Evolutionary conservation across 805 yeast genomes (phyloP).

Genomic region (Metschnikowia baotianmanensis): DNA sequence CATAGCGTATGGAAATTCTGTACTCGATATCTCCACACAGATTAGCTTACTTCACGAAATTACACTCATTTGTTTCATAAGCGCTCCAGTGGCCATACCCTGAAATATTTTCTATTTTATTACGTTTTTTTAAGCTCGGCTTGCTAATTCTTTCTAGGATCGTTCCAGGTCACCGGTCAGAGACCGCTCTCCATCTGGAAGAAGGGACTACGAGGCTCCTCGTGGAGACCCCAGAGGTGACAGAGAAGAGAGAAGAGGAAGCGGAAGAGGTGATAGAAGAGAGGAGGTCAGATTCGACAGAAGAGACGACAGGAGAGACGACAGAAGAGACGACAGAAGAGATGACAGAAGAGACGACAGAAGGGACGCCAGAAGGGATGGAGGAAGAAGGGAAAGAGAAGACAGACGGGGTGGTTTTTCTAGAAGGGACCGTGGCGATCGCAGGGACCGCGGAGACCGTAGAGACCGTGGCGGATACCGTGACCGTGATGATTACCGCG

Average conservation of each 20-base stretch:
- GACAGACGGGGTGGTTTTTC: conserved; percentile 12
- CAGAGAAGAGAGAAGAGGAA: conserved; percentile 13
- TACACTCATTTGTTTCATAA: too few species aligned
- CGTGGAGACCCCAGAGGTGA: conserved; percentile 18
- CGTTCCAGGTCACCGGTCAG: conserved; percentile 29
- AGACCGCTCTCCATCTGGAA: conserved; percentile 35
- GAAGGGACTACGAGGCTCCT: conserved; percentile 29
- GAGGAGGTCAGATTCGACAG: too few species aligned
- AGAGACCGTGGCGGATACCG: conserved; percentile 22
- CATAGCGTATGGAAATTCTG: too few species aligned
- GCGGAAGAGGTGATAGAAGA: conserved; percentile 18
- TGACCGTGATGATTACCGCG: conserved; percentile 25
- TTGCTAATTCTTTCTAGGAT: conserved; percentile 20
- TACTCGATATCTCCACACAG: too few species aligned
- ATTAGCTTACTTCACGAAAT: too few species aligned
- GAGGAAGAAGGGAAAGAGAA: conserved; percentile 17
- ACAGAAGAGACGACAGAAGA: conserved; percentile 19
- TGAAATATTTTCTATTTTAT: not conserved
- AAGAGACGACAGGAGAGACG: conserved; percentile 26
- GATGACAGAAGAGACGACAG: conserved; percentile 18
- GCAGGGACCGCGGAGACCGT: conserved; percentile 12
- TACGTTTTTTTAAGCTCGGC: conserved; percentile 1
- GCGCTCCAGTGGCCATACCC: too few species aligned
- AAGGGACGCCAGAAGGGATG: conserved; percentile 13
- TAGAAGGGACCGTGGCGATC: conserved; percentile 20